These are phyloP conservation scores for Kalmusia sp. DNA, from an alignment of 2,329 filamentous ascomycete genomes.

Conservation along the genomic window DNA sequence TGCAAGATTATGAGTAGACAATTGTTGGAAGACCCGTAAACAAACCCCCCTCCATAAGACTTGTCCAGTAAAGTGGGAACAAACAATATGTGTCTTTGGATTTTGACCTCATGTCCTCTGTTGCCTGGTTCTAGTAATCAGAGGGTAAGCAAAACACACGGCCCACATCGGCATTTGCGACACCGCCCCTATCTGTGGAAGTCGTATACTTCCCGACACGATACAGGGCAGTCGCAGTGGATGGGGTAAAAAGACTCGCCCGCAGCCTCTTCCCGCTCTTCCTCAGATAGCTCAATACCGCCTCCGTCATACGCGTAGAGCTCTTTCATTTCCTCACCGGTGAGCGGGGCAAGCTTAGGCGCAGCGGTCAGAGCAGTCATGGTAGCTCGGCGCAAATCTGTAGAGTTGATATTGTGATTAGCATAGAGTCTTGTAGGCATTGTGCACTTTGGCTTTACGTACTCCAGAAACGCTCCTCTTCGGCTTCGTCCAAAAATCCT, in stretches of 20 bases:
- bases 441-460: neutral
- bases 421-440: neutral
- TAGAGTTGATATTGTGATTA: neutral
- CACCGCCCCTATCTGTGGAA: neutral
- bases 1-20: too few relatives aligned
- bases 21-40: too few relatives aligned
- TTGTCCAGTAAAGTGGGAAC: too few relatives aligned
- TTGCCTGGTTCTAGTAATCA: too few relatives aligned
- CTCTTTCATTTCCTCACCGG: neutral
- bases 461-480: constrained; percentile 18
- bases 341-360: neutral
- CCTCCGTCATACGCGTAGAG: neutral
- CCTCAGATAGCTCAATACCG: neutral
- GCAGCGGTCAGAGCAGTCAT: neutral
- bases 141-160: too few relatives aligned
- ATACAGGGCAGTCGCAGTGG: neutral
- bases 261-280: neutral
- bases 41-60: too few relatives aligned
- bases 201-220: neutral
- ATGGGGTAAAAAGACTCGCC: constrained; percentile 1
- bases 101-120: too few relatives aligned
- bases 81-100: too few relatives aligned
- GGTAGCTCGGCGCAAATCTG: neutral
- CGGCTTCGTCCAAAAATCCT: constrained; percentile 29
- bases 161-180: too few relatives aligned